A percentile compares a stretch with the other conserved stretches of the same genome.
These are phyloP conservation scores for Fraxinus anomala DNA, from an alignment of 257 asterid genomes.

Conservation along the genomic window DNA sequence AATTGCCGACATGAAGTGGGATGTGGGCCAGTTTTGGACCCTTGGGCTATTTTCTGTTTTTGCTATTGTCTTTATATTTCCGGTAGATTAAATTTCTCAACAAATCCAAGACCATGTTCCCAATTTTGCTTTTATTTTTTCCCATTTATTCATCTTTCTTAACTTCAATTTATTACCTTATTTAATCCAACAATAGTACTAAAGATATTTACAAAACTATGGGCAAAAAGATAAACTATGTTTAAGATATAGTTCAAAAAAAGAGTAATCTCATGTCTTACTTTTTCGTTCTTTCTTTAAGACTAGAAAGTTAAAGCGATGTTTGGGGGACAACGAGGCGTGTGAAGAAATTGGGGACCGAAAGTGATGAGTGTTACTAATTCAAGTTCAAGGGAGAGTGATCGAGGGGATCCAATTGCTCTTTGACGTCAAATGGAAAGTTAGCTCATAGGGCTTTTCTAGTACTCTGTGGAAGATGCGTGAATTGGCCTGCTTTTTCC, in stretches of 20 bases:
- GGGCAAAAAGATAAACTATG: background rate
- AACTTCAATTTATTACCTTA: background rate
- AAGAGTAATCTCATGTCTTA: too few relatives aligned
- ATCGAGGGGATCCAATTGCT: too few relatives aligned
- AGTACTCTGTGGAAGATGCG: background rate
- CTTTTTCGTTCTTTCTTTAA: too few relatives aligned
- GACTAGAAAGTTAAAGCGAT: too few relatives aligned
- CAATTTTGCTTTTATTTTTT: background rate
- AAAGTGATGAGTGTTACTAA: too few relatives aligned
- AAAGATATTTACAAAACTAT: background rate
- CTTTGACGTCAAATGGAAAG: background rate
- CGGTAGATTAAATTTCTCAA: slow-evolving; percentile 30
- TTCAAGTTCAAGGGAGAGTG: too few relatives aligned
- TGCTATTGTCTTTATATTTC: slow-evolving; percentile 33
- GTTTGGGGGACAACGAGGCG: too few relatives aligned
- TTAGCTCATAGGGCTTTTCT: background rate
- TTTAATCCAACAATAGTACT: background rate
- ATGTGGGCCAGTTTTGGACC: slow-evolving; percentile 54
- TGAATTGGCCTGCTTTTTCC: background rate
- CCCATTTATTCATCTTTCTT: background rate
- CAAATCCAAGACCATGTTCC: background rate
- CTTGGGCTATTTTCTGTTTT: slow-evolving; percentile 40
- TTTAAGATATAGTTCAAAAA: background rate
- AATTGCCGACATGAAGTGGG: slow-evolving; percentile 41
- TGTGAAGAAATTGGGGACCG: too few relatives aligned